Percentiles rank a stretch among this genome's conserved stretches.
These are phyloP conservation scores for Trichoderma sp. DNA, from an alignment of 2,329 filamentous ascomycete genomes.

Conservation along the genomic window DNA sequence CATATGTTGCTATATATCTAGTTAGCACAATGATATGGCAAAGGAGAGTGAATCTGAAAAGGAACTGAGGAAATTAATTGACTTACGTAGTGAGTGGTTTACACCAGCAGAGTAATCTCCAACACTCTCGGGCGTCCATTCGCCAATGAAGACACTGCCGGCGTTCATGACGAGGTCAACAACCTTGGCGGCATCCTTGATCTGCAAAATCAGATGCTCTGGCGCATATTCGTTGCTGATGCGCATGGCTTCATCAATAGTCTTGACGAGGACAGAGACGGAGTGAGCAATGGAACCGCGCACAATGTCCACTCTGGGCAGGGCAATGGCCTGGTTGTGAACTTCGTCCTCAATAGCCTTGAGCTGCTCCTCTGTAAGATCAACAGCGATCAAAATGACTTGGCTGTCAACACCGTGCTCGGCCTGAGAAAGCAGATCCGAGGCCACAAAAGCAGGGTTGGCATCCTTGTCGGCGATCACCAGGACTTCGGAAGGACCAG, in stretches of 20 bases:
- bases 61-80: neutral
- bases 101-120: conserved; percentile 98
- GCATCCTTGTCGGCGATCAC: conserved; percentile 86
- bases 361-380: conserved; percentile 69
- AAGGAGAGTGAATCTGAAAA: neutral
- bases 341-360: conserved; percentile 87
- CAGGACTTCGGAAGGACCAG: conserved; percentile 93
- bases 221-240: conserved; percentile 94
- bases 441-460: conserved; percentile 92
- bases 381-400: conserved; percentile 85
- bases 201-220: conserved; percentile 91
- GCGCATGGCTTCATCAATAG: conserved; percentile 69
- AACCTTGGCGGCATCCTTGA: conserved; percentile 70
- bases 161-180: conserved; percentile 86
- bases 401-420: conserved; percentile 97
- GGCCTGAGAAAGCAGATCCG: conserved; percentile 89
- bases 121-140: conserved; percentile 96
- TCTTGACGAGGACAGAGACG: conserved; percentile 74
- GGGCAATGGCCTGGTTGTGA: conserved; percentile 77
- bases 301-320: conserved; percentile 92
- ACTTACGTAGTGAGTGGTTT: conserved; percentile 94
- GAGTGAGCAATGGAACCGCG: conserved; percentile 87
- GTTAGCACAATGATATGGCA: neutral
- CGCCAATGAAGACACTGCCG: conserved; percentile 90
- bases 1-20: conserved; percentile 73